Evolutionary conservation across 768 basidiomycete species (phyloP), one percentile per base, ranked within the genome.

Genomic region (Termitomyces sp.): DNA sequence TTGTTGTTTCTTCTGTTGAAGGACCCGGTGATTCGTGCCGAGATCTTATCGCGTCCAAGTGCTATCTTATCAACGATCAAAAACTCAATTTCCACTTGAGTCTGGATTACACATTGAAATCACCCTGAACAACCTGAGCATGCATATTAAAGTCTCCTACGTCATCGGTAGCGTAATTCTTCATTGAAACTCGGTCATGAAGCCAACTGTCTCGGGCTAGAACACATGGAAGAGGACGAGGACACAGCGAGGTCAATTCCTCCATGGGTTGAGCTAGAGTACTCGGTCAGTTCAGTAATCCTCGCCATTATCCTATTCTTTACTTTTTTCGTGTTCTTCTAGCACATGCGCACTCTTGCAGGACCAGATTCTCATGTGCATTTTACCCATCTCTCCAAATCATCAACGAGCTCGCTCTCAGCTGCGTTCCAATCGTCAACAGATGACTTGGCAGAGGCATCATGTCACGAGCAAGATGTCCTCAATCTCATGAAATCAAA

Each of bases 211-310:
- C 17, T 53, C 17, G 57, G 14, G 41, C 54, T 65, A 92, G 94
- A 95, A 62, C 93, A 95, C 67, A 94, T 98, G 89, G 95, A 98
- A 68, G 92, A 95, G 49, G 95, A 98, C 68, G 95, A 95, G 58
- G 77, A 82, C 14, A 82, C 81, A 0, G 76, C 84, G 1, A 83
- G 81, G 62, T 78, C 88, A 3, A 81, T 92, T 41, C 90, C 90
- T 21, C 84, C 83, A 14, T 98, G 96, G 96, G 95, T 98, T 32
- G 83, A 89, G 63, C 82, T 98, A 46, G 96, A 98, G 78, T 98
- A 95, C 68, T 79, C 80, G 65, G 92, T 90, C 56, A 59, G 81
- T 74, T 29, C 23, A 47, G 23, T 46, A 40, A 29, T 49, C 31
- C 57, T 45, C 61, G 44, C 35, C 53, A 57, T 29, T 55, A 32